phyloP scores from a whole-genome alignment of 2,329 filamentous ascomycete species.

The Pseudocercospora fijiensis region DNA sequence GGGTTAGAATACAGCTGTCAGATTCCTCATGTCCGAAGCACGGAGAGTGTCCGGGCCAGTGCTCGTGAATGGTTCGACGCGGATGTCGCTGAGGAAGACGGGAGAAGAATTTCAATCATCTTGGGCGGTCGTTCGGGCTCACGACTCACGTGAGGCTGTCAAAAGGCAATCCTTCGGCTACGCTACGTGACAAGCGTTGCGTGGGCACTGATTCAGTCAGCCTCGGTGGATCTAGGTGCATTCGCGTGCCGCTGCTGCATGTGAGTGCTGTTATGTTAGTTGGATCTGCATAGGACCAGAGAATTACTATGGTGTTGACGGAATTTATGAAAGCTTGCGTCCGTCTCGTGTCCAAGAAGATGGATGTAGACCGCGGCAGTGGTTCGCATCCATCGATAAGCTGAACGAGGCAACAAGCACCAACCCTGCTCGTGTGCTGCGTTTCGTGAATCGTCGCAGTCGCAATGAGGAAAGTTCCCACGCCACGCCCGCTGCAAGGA shows the following conservation, averaged over 20 bases:
- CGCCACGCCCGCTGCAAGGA: not conserved
- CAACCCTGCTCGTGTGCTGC: not conserved
- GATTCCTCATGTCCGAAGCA: not conserved
- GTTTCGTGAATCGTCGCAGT: too few species aligned
- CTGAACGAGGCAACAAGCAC: not conserved
- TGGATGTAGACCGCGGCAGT: not conserved
- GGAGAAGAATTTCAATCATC: too few species aligned
- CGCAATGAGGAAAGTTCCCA: not conserved
- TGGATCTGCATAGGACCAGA: not conserved
- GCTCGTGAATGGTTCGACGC: too few species aligned
- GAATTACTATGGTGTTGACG: not conserved
- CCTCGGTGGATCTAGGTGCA: not conserved
- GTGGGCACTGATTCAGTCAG: not conserved
- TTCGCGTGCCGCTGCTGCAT: not conserved
- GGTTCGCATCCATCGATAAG: not conserved
- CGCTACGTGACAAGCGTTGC: not conserved
- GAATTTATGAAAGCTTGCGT: not conserved
- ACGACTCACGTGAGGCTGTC: not conserved
- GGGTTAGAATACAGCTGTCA: not conserved
- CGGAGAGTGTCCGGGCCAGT: not conserved
- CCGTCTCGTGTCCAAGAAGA: not conserved
- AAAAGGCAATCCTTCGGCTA: not conserved
- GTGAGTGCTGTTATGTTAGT: not conserved
- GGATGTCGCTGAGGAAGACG: not conserved
- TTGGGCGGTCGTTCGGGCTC: not conserved